Conservation (phyloP, 257 asterid species). For the Echites panduratus region DNA sequence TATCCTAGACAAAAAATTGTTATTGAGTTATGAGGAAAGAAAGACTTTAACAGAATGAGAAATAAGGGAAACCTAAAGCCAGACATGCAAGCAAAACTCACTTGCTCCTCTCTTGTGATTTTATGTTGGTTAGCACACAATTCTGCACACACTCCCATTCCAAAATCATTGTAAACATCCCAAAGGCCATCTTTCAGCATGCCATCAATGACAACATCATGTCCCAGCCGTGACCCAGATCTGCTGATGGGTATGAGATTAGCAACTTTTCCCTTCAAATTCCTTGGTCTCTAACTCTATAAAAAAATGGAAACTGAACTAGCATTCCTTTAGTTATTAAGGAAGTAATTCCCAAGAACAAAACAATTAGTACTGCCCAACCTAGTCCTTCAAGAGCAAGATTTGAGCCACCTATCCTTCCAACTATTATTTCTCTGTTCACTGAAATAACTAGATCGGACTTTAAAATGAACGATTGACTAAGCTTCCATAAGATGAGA, state of each 20-base stretch:
- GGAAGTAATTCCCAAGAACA: neutral
- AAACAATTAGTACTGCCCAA: neutral
- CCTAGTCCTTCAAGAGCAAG: neutral
- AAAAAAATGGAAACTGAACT: neutral
- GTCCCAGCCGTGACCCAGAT: conserved; percentile 81
- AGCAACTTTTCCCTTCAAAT: neutral
- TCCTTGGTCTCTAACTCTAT: neutral
- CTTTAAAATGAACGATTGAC: neutral
- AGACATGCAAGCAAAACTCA: conserved; percentile 19
- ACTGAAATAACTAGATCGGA: neutral
- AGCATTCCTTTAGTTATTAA: neutral
- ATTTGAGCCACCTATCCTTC: neutral
- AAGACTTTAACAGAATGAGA: conserved; percentile 8
- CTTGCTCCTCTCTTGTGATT: conserved; percentile 82
- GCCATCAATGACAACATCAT: conserved; percentile 78
- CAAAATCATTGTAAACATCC: conserved; percentile 93
- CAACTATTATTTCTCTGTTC: neutral
- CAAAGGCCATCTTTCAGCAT: conserved; percentile 97
- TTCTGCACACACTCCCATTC: conserved; percentile 96
- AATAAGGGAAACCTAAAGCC: neutral
- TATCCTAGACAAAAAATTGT: conserved; percentile 41
- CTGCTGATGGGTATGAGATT: conserved; percentile 37
- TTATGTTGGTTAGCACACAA: conserved; percentile 70
- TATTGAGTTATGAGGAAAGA: neutral
- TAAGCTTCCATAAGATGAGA: neutral